These are phyloP conservation scores for Fusarium nanum DNA, from an alignment of 2,329 filamentous ascomycete species.

Conservation along the genomic window DNA sequence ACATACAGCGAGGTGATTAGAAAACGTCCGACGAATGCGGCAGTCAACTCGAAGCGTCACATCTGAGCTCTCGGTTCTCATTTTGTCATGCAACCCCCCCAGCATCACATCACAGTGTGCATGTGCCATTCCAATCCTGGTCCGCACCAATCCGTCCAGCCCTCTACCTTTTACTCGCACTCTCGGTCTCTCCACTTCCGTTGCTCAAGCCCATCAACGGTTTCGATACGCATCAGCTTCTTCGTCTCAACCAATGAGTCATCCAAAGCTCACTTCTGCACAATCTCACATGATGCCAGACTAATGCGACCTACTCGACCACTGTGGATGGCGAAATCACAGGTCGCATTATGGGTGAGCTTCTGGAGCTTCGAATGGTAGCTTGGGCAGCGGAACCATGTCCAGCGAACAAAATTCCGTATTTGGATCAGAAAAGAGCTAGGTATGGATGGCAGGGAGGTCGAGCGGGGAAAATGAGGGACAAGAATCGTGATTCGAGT, in stretches of 20 bases:
- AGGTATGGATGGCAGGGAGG: constrained; percentile 18
- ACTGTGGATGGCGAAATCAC: constrained; percentile 38
- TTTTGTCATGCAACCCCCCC: constrained; percentile 35
- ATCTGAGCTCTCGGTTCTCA: constrained; percentile 39
- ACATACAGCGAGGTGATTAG: background rate
- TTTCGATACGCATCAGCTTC: constrained; percentile 26
- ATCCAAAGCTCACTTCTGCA: constrained; percentile 25
- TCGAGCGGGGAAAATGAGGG: constrained; percentile 29
- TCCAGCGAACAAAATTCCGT: constrained; percentile 20
- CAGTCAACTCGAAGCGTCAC: constrained; percentile 35
- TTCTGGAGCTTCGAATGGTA: constrained; percentile 26
- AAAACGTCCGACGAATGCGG: constrained; percentile 18
- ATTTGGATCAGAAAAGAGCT: constrained; percentile 15
- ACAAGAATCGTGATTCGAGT: constrained; percentile 27
- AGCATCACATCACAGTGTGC: constrained; percentile 43
- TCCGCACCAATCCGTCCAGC: constrained; percentile 38
- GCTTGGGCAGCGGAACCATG: constrained; percentile 31
- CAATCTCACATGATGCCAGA: constrained; percentile 46
- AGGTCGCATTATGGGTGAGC: constrained; percentile 29
- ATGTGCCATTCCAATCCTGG: constrained; percentile 18
- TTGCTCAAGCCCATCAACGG: constrained; percentile 29
- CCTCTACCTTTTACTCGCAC: constrained; percentile 8
- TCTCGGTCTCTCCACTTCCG: constrained; percentile 25
- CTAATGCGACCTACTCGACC: constrained; percentile 45
- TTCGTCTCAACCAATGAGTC: constrained; percentile 31